phyloP scores from a whole-genome alignment of 345 rosid genomes.

The Melaleuca quinquenervia region DNA sequence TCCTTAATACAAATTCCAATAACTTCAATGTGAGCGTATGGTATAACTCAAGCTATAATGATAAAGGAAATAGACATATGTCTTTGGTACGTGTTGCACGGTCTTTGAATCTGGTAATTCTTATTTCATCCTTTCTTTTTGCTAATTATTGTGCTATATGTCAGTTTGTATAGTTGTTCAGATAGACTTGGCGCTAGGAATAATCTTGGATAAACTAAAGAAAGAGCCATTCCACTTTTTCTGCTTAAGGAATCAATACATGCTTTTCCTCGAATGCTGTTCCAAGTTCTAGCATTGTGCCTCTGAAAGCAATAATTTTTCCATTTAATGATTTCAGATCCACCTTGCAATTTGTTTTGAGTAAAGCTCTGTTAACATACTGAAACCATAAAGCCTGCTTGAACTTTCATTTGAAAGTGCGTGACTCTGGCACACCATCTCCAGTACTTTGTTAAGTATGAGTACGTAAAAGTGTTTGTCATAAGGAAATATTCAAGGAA shows the following conservation, averaged over 20 bases:
- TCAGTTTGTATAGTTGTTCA: background rate
- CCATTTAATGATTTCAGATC: background rate
- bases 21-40: conserved; percentile 59
- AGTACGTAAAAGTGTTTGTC: background rate
- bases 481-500: background rate
- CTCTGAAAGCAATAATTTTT: background rate
- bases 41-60: conserved; percentile 65
- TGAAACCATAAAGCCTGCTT: background rate
- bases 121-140: background rate
- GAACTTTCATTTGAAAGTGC: background rate
- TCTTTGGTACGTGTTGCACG: conserved; percentile 58
- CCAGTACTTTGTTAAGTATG: background rate
- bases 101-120: conserved; percentile 70
- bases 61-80: background rate
- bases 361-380: background rate
- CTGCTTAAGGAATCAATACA: background rate
- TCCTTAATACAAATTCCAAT: conserved; percentile 46
- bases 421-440: background rate
- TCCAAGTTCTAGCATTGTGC: background rate
- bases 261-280: background rate
- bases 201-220: background rate
- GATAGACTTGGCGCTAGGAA: background rate
- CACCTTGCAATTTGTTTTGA: background rate
- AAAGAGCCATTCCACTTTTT: background rate
- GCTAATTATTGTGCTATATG: background rate